phyloP scores from a whole-genome alignment of 176 grass and related monocot species.

The Elymus sibiricus region DNA sequence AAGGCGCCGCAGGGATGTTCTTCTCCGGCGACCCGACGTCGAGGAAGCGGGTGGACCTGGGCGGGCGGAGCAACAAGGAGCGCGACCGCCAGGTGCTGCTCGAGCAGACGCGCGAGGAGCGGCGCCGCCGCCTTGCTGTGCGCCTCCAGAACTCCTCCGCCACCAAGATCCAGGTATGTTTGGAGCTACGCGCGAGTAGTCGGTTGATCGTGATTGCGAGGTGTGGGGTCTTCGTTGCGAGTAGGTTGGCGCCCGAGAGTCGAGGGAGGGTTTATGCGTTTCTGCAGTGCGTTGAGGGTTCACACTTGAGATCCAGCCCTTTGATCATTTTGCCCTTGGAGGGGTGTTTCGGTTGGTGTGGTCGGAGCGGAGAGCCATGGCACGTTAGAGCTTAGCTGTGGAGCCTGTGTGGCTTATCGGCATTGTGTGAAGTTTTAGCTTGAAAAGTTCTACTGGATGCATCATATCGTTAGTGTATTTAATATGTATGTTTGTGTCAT shows the following conservation, averaged over 20 bases:
- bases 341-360: not conserved
- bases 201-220: not conserved
- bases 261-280: conserved; percentile 16
- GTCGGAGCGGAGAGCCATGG: not conserved
- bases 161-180: conserved; percentile 86
- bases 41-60: conserved; percentile 85
- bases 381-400: not conserved
- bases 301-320: not conserved
- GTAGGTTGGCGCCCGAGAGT: not conserved
- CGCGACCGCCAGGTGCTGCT: conserved; percentile 88
- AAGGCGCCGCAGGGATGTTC: conserved; percentile 49
- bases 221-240: not conserved
- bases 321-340: not conserved
- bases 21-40: conserved; percentile 86
- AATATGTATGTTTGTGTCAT: not conserved
- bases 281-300: not conserved
- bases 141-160: conserved; percentile 76
- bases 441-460: not conserved
- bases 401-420: not conserved
- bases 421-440: not conserved
- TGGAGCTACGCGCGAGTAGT: not conserved
- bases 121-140: conserved; percentile 50
- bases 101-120: conserved; percentile 80
- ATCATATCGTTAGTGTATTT: not conserved
- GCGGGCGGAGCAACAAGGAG: conserved; percentile 93